phyloP scores from a whole-genome alignment of 2,329 filamentous ascomycete genomes.

The Sphaerulina populicola region DNA sequence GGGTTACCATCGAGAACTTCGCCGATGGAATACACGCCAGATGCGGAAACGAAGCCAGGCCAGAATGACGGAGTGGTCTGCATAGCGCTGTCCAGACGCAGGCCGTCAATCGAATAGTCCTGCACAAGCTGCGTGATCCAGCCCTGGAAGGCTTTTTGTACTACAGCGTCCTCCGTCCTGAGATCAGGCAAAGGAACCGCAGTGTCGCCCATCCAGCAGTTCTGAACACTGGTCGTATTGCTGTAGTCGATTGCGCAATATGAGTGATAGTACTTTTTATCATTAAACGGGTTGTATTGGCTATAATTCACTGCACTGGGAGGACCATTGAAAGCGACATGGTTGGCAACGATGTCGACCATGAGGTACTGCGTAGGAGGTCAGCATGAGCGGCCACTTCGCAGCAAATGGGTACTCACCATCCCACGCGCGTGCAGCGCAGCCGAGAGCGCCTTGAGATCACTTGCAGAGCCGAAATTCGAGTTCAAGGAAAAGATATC shows the following conservation, averaged over 20 bases:
- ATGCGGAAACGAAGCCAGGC: slow-evolving; percentile 29
- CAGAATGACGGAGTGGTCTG: slow-evolving; percentile 38
- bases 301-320: slow-evolving; percentile 27
- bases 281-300: slow-evolving; percentile 36
- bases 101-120: slow-evolving; percentile 52
- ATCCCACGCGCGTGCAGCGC: slow-evolving; percentile 42
- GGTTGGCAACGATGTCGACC: slow-evolving; percentile 44
- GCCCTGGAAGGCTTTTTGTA: slow-evolving; percentile 44
- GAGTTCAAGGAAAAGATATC: slow-evolving; percentile 33
- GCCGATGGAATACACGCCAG: slow-evolving; percentile 35
- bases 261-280: slow-evolving; percentile 42
- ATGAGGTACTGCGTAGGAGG: slow-evolving; percentile 33
- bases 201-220: slow-evolving; percentile 49
- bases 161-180: slow-evolving; percentile 44
- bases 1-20: slow-evolving; percentile 38
- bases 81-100: slow-evolving; percentile 26
- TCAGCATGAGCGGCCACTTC: not conserved
- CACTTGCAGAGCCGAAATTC: slow-evolving; percentile 40
- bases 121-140: slow-evolving; percentile 53
- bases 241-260: slow-evolving; percentile 49
- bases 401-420: slow-evolving; percentile 14
- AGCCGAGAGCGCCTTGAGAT: slow-evolving; percentile 38
- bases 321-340: slow-evolving; percentile 32
- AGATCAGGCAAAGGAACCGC: slow-evolving; percentile 53
- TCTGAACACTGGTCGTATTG: slow-evolving; percentile 33